These are phyloP conservation scores for Proliferodiscus dingleyae DNA, from an alignment of 2,329 filamentous ascomycete genomes.

Conservation along the genomic window DNA sequence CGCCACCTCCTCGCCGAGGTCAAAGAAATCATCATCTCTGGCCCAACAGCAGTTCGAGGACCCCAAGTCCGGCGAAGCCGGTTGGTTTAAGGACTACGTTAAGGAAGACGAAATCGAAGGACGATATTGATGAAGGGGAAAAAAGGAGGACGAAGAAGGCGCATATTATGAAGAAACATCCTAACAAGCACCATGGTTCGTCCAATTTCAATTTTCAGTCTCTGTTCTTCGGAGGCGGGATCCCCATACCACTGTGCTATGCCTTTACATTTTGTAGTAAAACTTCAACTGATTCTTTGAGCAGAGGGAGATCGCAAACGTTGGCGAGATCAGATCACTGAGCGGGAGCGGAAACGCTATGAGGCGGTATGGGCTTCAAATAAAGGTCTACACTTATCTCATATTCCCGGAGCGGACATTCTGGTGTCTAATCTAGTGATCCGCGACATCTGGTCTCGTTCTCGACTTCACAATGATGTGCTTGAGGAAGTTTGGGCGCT, in stretches of 20 bases:
- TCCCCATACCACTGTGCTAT: too few relatives aligned
- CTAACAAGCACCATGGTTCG: constrained; percentile 68
- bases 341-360: constrained; percentile 71
- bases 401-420: constrained; percentile 33
- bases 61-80: constrained; percentile 33
- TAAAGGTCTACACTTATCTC: constrained; percentile 48
- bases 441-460: constrained; percentile 70
- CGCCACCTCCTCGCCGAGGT: constrained; percentile 32
- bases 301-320: constrained; percentile 68
- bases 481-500: constrained; percentile 74
- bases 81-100: constrained; percentile 59
- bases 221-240: too few relatives aligned
- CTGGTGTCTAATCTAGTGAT: constrained; percentile 64
- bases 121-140: constrained; percentile 48
- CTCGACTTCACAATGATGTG: constrained; percentile 61
- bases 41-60: constrained; percentile 32
- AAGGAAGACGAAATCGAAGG: constrained; percentile 51
- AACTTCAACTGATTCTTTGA: too few relatives aligned
- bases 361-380: constrained; percentile 85
- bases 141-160: constrained; percentile 50
- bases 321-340: constrained; percentile 72
- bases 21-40: constrained; percentile 31
- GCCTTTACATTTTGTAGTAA: too few relatives aligned
- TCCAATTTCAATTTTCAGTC: too few relatives aligned
- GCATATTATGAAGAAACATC: constrained; percentile 59